phyloP scores from a whole-genome alignment of 2,329 filamentous ascomycete species.

The Apiospora kogelbergensis region DNA sequence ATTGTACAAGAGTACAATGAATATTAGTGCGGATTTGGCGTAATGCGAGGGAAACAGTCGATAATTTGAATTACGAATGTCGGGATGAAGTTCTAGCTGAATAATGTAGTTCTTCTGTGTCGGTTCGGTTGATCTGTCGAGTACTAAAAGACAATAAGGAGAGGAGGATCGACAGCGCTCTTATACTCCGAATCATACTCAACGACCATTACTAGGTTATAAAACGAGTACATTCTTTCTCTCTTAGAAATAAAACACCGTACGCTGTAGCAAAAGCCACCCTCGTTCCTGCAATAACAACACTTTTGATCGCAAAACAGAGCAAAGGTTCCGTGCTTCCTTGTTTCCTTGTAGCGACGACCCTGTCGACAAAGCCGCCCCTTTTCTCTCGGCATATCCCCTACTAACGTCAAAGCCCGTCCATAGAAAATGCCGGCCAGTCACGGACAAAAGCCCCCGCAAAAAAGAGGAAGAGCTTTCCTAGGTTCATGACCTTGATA shows the following conservation, averaged over 20 bases:
- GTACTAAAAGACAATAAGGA: not conserved
- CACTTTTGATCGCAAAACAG: not conserved
- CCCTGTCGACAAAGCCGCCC: not conserved
- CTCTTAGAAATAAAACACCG: not conserved
- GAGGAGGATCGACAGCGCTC: not conserved
- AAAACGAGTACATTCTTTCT: not conserved
- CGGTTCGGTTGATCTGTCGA: not conserved
- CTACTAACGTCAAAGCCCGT: not conserved
- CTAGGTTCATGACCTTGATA: not conserved
- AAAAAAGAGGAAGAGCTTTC: not conserved
- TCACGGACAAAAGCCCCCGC: not conserved
- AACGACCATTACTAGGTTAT: not conserved
- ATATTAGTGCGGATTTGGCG: not conserved
- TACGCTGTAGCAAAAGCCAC: not conserved
- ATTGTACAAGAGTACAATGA: too few species aligned
- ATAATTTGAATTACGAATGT: too few species aligned
- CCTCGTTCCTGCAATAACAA: too few species aligned
- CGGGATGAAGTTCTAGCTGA: not conserved
- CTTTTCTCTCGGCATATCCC: not conserved
- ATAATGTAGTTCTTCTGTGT: not conserved
- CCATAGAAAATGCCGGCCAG: not conserved
- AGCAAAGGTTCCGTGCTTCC: not conserved
- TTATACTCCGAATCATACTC: not conserved
- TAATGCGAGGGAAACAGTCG: too few species aligned
- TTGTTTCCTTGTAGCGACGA: not conserved